A percentile compares a stretch with the other conserved stretches of the same genome.
These are phyloP conservation scores for Pterocarpus santalinus DNA, from an alignment of 306 rosid genomes.

Conservation along the genomic window DNA sequence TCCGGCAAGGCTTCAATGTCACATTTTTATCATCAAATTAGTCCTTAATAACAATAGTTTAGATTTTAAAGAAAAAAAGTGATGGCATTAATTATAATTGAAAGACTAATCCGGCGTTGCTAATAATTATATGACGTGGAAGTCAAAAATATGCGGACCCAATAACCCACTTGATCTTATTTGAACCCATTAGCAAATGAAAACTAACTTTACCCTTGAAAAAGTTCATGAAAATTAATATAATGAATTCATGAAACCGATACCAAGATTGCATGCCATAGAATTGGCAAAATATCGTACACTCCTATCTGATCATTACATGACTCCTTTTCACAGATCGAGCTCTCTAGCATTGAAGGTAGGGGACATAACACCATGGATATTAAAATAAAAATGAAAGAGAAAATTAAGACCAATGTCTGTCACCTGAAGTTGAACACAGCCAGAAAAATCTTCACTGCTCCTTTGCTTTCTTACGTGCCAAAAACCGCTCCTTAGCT, in stretches of 20 bases:
- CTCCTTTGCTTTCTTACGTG: conserved; percentile 75
- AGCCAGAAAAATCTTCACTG: conserved; percentile 44
- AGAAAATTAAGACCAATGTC: background rate
- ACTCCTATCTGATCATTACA: conserved; percentile 16
- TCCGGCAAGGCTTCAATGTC: too few species aligned
- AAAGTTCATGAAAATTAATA: background rate
- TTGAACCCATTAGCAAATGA: background rate
- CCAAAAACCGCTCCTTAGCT: conserved; percentile 84
- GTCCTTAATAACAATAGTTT: too few species aligned
- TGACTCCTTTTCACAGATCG: conserved; percentile 3
- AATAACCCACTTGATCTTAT: too few species aligned
- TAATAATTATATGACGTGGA: too few species aligned
- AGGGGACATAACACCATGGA: conserved; percentile 28
- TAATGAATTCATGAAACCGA: background rate
- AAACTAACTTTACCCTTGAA: background rate
- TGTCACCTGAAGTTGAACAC: conserved; percentile 7
- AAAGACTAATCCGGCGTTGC: too few species aligned
- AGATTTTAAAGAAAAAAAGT: too few species aligned
- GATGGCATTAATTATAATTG: too few species aligned
- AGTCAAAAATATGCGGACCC: too few species aligned
- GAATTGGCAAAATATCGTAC: conserved; percentile 3
- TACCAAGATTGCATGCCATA: conserved; percentile 14
- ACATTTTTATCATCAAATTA: too few species aligned
- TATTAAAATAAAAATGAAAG: background rate
- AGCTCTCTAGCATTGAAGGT: conserved; percentile 30